phyloP scores from a whole-genome alignment of 1,139 yeast species.

The Tardiomyces depauwii region DNA sequence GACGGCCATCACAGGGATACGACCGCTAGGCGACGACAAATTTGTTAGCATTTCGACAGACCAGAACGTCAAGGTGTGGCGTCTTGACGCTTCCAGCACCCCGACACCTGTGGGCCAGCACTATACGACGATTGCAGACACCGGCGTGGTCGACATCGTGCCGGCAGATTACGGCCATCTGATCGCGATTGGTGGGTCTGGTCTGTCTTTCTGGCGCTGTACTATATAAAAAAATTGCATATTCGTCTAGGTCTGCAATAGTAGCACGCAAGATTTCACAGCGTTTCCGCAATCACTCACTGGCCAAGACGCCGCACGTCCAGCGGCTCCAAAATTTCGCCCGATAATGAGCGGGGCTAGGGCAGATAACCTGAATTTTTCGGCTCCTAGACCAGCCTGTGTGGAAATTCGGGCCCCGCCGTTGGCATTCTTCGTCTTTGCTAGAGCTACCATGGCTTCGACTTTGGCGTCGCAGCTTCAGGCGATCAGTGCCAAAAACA shows the following conservation, averaged over 20 bases:
- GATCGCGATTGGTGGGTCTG: neutral
- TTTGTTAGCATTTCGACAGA: conserved; percentile 58
- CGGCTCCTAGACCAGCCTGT: too few species aligned
- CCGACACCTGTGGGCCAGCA: neutral
- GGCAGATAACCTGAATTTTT: too few species aligned
- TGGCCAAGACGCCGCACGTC: too few species aligned
- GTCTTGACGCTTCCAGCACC: conserved; percentile 12
- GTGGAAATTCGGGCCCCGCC: too few species aligned
- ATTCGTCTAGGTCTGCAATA: too few species aligned
- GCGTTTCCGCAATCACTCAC: too few species aligned
- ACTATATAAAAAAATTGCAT: too few species aligned
- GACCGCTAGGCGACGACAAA: conserved; percentile 18
- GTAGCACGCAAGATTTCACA: too few species aligned
- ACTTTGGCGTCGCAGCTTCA: neutral
- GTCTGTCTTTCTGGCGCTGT: neutral
- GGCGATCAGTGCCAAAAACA: conserved; percentile 12
- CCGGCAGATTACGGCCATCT: neutral
- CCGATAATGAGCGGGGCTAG: too few species aligned
- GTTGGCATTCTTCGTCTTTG: neutral
- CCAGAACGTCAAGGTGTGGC: conserved; percentile 65
- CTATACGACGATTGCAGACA: neutral
- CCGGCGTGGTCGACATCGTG: neutral
- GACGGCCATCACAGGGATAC: conserved; percentile 69
- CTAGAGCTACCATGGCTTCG: neutral
- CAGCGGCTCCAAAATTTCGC: too few species aligned